A percentile compares a stretch with the other conserved stretches of the same genome.
Evolutionary conservation across 371 early-diverging fungal genomes (phyloP).

Genomic region (Saksenaea oblongispora): DNA sequence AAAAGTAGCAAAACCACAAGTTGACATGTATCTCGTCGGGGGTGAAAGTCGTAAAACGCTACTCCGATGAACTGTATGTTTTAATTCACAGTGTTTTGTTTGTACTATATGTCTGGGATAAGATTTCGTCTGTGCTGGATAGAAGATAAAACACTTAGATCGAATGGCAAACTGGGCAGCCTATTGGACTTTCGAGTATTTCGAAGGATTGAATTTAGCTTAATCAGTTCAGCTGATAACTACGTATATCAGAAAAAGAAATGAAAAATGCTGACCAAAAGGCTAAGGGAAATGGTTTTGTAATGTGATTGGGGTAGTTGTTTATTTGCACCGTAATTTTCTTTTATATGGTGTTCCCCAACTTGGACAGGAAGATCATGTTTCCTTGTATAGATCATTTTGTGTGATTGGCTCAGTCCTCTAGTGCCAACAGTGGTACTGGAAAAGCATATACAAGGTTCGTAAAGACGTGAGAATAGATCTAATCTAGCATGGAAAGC

Average conservation of each 20-base stretch:
- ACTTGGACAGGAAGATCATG: too few species aligned
- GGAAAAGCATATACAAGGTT: too few species aligned
- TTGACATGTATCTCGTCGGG: background rate
- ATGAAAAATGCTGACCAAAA: too few species aligned
- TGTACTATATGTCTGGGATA: background rate
- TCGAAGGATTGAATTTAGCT: slow-evolving; percentile 27
- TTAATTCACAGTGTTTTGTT: background rate
- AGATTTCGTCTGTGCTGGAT: slow-evolving; percentile 8
- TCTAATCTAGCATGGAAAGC: too few species aligned
- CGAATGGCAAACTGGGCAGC: slow-evolving; percentile 32
- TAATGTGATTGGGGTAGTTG: too few species aligned
- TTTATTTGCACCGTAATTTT: too few species aligned
- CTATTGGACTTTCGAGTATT: slow-evolving; percentile 32
- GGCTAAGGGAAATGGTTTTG: too few species aligned
- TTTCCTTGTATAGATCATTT: too few species aligned
- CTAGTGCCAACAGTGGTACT: too few species aligned
- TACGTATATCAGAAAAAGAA: slow-evolving; percentile 7
- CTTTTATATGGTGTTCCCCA: too few species aligned
- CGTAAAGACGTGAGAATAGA: too few species aligned
- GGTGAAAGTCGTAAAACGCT: background rate
- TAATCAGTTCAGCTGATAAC: slow-evolving; percentile 30
- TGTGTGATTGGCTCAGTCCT: too few species aligned
- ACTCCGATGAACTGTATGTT: slow-evolving; percentile 3
- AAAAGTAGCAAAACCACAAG: background rate
- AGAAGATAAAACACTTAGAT: slow-evolving; percentile 25